Evolutionary conservation across 2,329 filamentous ascomycete genomes (phyloP).

Genomic region (Trichoderma oligosporum): DNA sequence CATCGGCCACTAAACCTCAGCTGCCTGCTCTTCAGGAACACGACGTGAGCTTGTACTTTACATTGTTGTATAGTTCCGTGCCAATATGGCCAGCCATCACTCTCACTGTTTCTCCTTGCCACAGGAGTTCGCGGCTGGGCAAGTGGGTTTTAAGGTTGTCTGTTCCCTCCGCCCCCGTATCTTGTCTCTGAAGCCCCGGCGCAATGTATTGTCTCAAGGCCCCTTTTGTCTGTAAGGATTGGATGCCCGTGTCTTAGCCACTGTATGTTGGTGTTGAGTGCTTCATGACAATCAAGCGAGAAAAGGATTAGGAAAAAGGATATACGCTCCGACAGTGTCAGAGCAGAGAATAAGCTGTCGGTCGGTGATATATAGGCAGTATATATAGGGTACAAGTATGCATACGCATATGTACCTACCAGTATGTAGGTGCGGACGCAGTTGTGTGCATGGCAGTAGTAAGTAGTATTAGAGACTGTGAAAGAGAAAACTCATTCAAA

Average conservation of each 20-base stretch:
- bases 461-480: neutral
- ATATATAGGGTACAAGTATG: too few species aligned
- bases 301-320: too few species aligned
- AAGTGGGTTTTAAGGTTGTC: neutral
- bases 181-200: neutral
- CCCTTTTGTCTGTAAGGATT: neutral
- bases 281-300: neutral
- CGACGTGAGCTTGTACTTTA: too few species aligned
- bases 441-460: slow-evolving; percentile 4
- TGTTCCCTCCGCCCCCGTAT: neutral
- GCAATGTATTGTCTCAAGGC: neutral
- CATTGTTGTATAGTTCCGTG: too few species aligned
- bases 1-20: slow-evolving; percentile 32
- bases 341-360: neutral
- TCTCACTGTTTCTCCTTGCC: neutral
- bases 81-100: too few species aligned
- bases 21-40: slow-evolving; percentile 29
- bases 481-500: neutral
- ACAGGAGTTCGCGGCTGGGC: neutral
- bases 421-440: slow-evolving; percentile 12
- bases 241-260: neutral
- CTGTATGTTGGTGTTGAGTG: neutral
- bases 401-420: slow-evolving; percentile 10
- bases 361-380: neutral
- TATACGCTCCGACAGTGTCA: neutral